Percentiles rank a stretch among this genome's conserved stretches.
Conservation (phyloP, 306 rosid species). For the Dryas octopetala region DNA sequence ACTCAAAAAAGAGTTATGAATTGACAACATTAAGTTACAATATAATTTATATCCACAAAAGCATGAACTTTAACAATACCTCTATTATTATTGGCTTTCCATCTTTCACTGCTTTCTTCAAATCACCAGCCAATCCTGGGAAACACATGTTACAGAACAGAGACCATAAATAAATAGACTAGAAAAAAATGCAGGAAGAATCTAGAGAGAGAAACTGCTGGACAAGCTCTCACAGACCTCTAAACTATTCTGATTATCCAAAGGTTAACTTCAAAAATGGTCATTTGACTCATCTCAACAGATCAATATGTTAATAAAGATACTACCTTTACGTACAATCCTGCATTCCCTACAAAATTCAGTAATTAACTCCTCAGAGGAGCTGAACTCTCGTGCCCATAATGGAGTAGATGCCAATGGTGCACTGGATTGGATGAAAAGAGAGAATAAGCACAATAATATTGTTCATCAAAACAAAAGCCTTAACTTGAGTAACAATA, state of each 20-base stretch:
- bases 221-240: not conserved
- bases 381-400: constrained; percentile 81
- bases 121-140: constrained; percentile 92
- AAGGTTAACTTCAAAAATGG: not conserved
- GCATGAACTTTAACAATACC: constrained; percentile 34
- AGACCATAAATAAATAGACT: not conserved
- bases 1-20: too few relatives aligned
- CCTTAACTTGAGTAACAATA: not conserved
- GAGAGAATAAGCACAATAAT: constrained; percentile 21
- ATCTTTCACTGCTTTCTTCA: constrained; percentile 97
- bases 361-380: constrained; percentile 83
- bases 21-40: not conserved
- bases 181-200: constrained; percentile 1
- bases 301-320: not conserved
- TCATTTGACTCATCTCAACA: not conserved
- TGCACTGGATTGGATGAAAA: constrained; percentile 52
- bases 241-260: not conserved
- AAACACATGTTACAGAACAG: constrained; percentile 23
- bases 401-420: constrained; percentile 83
- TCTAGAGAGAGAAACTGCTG: constrained; percentile 8
- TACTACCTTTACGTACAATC: constrained; percentile 80
- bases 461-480: constrained; percentile 10
- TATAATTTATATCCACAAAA: not conserved
- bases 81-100: constrained; percentile 96
- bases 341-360: constrained; percentile 98